Evolutionary conservation across 192 early-diverging fungal species (phyloP).

Genomic region (Coemansia sp.): DNA sequence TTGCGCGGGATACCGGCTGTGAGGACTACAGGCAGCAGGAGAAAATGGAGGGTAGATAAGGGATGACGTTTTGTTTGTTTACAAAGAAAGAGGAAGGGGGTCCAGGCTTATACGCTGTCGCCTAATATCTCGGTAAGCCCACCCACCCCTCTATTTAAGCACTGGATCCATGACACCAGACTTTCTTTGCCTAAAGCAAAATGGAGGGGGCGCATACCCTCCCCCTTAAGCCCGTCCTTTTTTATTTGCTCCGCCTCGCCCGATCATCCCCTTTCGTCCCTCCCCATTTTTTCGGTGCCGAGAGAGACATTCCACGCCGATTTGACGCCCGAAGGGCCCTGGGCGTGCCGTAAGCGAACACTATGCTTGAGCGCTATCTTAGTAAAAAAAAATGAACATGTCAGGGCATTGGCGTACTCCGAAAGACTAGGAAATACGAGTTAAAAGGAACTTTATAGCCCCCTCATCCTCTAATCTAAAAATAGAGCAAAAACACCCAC

Average conservation of each 20-base stretch:
- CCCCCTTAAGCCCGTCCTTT: neutral
- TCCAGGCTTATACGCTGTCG: neutral
- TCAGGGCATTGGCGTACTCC: no score
- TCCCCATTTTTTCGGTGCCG: neutral
- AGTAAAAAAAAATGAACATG: no score
- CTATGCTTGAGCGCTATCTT: neutral
- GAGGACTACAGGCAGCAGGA: neutral
- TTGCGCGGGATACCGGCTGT: neutral
- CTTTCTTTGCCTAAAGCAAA: neutral
- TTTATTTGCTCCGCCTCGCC: neutral
- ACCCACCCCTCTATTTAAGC: no score
- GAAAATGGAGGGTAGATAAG: neutral
- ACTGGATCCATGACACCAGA: no score
- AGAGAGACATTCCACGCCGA: neutral
- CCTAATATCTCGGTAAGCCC: neutral
- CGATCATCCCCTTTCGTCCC: neutral
- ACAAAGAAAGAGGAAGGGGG: neutral
- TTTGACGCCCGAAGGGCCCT: neutral
- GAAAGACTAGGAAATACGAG: no score
- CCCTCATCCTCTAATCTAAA: neutral
- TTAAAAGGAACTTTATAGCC: no score
- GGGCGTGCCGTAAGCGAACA: neutral
- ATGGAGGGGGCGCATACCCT: neutral
- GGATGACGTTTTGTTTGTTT: conserved; percentile 4
- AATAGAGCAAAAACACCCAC: neutral